These are phyloP conservation scores for Rutstroemia sp. DNA, from an alignment of 2,329 filamentous ascomycete genomes.

Conservation along the genomic window DNA sequence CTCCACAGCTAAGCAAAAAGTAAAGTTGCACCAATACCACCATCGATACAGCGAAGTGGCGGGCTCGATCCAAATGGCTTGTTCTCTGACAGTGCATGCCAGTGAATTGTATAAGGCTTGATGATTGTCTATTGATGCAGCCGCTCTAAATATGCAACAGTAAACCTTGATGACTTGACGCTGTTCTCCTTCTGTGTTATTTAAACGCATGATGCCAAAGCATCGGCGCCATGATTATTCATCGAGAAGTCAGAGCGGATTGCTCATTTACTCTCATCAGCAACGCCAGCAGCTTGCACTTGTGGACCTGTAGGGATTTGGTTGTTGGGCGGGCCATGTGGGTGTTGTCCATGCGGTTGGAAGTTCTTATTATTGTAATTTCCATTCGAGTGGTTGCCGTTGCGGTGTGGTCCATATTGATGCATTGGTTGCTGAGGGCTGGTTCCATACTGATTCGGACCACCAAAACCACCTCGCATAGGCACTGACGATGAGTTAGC, in stretches of 20 bases:
- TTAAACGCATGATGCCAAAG: constrained; percentile 24
- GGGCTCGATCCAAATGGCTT: constrained; percentile 15
- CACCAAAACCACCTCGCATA: constrained; percentile 53
- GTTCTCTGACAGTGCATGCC: constrained; percentile 12
- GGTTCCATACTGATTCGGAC: constrained; percentile 54
- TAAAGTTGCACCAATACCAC: constrained; percentile 22
- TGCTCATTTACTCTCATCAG: constrained; percentile 43
- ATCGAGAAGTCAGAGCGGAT: constrained; percentile 7
- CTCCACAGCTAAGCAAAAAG: constrained; percentile 23
- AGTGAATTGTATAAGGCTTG: constrained; percentile 21
- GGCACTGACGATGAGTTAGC: constrained; percentile 42
- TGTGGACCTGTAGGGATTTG: constrained; percentile 33
- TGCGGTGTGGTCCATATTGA: constrained; percentile 53
- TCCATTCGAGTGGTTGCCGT: constrained; percentile 41
- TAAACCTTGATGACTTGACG: constrained; percentile 17
- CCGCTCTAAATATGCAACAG: constrained; percentile 25
- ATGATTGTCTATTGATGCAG: constrained; percentile 23
- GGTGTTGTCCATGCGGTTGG: constrained; percentile 32
- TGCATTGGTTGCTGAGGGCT: constrained; percentile 57
- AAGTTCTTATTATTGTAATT: constrained; percentile 45
- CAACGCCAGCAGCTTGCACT: constrained; percentile 31
- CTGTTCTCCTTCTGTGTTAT: constrained; percentile 17
- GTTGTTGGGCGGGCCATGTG: constrained; percentile 33
- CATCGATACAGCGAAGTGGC: constrained; percentile 6
- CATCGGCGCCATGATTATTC: constrained; percentile 25